Base-by-base conservation (phyloP, 352 stramenopile species). In the Phytophthora pinifolia region DNA sequence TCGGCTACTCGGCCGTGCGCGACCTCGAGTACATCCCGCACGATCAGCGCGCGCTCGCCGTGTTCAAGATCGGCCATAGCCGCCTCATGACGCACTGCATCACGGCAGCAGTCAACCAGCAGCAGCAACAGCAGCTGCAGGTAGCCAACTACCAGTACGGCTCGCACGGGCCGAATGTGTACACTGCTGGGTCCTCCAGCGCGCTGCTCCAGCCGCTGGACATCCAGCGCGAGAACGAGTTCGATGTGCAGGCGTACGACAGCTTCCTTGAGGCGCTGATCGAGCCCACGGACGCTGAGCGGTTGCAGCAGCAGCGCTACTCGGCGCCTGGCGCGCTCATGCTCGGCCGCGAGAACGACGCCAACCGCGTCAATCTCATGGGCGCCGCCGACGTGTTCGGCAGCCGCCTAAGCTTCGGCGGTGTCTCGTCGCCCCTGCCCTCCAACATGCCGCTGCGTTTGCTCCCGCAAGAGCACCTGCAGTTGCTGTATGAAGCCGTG, bases 401-500 rank as follows among this genome's bases (percentile, higher is more conserved):
- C 36, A 45, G 46, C 46, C 55, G 32, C 38, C 54, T 78, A 54
- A 78, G 46, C 52, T 77, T 73, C 38, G 45, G 54, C 38, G 46
- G 53, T 18, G 46, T 54, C 20, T 46, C 42, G 25, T 69, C 67
- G 34, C 45, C 51, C 36, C 60, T 59, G 4, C 17, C 41, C 18
- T 54, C 64, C 39, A 63, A 67, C 53, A 67, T 65, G 43, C 59
- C 67, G 30, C 68, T 86, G n/a, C 79, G 76, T 32, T 37, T 67
- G 38, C 65, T 81, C 38, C 75, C 67, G 13, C 66, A 76, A 9
- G 63, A 79, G 41, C 74, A 83, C 18, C 38, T 87, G 37, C 74
- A 81, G 53, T 46, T 90, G 33, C 54, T 90, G 59, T 86, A 88
- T 42, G 75, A 90, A 45, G 80, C 80, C 17, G 77, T 90, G 17